phyloP scores from a whole-genome alignment of 2,329 filamentous ascomycete genomes.

The Fusarium hostae region DNA sequence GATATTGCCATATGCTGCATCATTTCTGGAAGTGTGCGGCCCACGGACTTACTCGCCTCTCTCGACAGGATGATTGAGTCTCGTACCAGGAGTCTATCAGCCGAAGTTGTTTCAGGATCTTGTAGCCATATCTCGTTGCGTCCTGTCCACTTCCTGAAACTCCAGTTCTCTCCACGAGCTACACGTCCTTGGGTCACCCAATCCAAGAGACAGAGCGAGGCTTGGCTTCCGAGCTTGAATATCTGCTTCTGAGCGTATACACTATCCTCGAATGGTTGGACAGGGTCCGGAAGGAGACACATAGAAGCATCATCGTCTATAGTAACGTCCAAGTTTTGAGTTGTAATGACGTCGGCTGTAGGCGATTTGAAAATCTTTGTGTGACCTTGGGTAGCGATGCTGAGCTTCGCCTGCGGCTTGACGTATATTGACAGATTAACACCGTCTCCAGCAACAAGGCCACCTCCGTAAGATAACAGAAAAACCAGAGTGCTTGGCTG shows the following conservation, averaged over 20 bases:
- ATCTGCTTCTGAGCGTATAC: conserved; percentile 86
- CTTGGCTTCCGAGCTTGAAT: conserved; percentile 70
- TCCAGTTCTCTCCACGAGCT: conserved; percentile 91
- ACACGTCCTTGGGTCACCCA: conserved; percentile 92
- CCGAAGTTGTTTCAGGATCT: conserved; percentile 47
- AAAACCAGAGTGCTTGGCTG: conserved; percentile 82
- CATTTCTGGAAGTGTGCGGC: conserved; percentile 62
- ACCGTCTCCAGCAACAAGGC: conserved; percentile 87
- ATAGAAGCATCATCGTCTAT: conserved; percentile 64
- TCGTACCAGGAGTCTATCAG: conserved; percentile 76
- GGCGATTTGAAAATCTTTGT: conserved; percentile 95
- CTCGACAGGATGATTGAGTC: conserved; percentile 83
- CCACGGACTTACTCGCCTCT: conserved; percentile 54
- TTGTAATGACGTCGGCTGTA: conserved; percentile 64
- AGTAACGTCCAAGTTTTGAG: conserved; percentile 64
- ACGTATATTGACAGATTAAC: conserved; percentile 79
- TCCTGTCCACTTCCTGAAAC: conserved; percentile 80
- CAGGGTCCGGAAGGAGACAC: conserved; percentile 86
- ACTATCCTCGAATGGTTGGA: conserved; percentile 88
- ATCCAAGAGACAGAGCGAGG: conserved; percentile 83
- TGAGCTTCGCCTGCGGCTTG: conserved; percentile 72
- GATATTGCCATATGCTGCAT: conserved; percentile 83
- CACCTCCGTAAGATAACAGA: conserved; percentile 92
- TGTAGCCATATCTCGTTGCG: conserved; percentile 85
- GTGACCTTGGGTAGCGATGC: conserved; percentile 78